A percentile compares a stretch with the other conserved stretches of the same genome.
These are phyloP conservation scores for Cenchrus fungigraminus DNA, from an alignment of 176 grass and related monocot species.

Conservation along the genomic window DNA sequence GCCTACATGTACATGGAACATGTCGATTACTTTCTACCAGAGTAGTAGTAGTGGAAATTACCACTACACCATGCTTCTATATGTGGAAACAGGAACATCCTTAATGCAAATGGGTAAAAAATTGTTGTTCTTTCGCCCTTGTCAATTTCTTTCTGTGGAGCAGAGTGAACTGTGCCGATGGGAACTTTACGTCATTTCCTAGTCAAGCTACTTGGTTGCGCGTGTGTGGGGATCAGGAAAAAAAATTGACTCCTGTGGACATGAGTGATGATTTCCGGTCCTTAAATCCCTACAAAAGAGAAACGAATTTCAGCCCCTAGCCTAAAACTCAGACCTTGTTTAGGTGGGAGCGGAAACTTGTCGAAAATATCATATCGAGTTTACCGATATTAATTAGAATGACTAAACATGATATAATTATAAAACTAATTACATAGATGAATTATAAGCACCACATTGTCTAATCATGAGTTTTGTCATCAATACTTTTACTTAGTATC, in stretches of 20 bases:
- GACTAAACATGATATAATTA: too few relatives aligned
- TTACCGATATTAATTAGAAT: too few relatives aligned
- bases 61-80: neutral
- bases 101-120: neutral
- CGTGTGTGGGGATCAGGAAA: neutral
- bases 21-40: neutral
- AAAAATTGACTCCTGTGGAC: neutral
- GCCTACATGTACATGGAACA: neutral
- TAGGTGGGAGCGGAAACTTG: too few relatives aligned
- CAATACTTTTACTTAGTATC: too few relatives aligned
- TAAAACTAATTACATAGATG: too few relatives aligned
- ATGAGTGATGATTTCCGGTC: neutral
- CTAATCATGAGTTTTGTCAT: too few relatives aligned
- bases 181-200: neutral
- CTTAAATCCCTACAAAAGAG: neutral
- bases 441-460: too few relatives aligned
- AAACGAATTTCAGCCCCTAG: neutral
- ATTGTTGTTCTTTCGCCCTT: neutral
- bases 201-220: too few relatives aligned
- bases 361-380: too few relatives aligned
- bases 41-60: too few relatives aligned
- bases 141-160: neutral
- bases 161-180: neutral
- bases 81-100: neutral
- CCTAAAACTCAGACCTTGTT: neutral